A percentile compares a stretch with the other conserved stretches of the same genome.
These are phyloP conservation scores for Carex pumila DNA, from an alignment of 176 grass and related monocot species.

Conservation along the genomic window DNA sequence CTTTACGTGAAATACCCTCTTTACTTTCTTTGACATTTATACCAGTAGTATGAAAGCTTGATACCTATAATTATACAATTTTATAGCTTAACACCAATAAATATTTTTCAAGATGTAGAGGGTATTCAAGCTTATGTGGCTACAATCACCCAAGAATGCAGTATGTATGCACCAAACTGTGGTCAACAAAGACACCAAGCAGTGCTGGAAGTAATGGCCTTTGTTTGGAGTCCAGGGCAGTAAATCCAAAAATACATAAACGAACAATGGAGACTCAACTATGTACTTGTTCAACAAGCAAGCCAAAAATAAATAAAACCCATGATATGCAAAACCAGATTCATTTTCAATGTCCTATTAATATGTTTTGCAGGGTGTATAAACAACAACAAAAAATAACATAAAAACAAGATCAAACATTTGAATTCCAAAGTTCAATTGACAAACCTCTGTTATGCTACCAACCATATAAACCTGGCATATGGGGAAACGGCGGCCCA, in stretches of 20 bases:
- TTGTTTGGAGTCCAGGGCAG: background rate
- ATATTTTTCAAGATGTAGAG: background rate
- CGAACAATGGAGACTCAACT: background rate
- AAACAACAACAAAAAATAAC: background rate
- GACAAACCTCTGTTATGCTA: constrained; percentile 59
- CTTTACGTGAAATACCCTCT: constrained; percentile 18
- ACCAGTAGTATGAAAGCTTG: constrained; percentile 48
- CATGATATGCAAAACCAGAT: background rate
- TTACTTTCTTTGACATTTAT: constrained; percentile 20
- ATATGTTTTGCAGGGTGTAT: background rate
- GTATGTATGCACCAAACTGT: background rate
- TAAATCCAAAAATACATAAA: background rate
- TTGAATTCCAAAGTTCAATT: background rate
- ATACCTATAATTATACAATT: constrained; percentile 41
- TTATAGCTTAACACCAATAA: background rate
- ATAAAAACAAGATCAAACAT: constrained; percentile 1
- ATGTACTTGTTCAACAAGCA: background rate
- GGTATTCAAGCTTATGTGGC: background rate
- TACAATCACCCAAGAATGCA: background rate
- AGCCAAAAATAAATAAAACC: too few species aligned
- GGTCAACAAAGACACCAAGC: background rate
- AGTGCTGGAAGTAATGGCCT: background rate
- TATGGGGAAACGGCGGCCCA: constrained; percentile 71
- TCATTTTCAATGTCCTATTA: background rate
- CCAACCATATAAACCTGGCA: constrained; percentile 43